These are phyloP conservation scores for Boechera retrofracta DNA, from an alignment of 345 rosid genomes.

Conservation along the genomic window DNA sequence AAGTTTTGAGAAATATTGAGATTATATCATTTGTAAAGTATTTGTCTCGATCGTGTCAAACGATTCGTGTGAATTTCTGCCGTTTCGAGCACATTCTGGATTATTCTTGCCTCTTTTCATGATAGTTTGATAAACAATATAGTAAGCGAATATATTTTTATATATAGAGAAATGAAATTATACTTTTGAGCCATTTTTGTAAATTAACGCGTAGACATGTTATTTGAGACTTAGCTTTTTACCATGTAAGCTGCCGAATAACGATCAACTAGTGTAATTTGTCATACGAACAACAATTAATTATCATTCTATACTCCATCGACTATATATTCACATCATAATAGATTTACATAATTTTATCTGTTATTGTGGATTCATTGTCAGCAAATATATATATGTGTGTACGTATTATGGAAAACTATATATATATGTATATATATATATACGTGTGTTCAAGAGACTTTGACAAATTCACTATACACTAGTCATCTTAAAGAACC, in stretches of 20 bases:
- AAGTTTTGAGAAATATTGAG: background rate
- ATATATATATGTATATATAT: background rate
- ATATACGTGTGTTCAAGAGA: background rate
- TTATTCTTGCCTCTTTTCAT: slow-evolving; percentile 5
- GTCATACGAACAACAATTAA: background rate
- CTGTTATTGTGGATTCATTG: slow-evolving; percentile 1
- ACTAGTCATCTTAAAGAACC: background rate
- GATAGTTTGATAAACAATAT: background rate
- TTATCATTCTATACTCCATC: background rate
- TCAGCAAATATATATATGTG: background rate
- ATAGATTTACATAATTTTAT: background rate
- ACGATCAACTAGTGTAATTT: background rate
- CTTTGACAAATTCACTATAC: background rate
- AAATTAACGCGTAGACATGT: background rate
- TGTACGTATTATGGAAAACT: no score
- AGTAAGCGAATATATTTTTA: background rate
- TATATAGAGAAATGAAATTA: background rate
- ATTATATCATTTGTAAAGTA: slow-evolving; percentile 17
- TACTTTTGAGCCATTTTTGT: background rate
- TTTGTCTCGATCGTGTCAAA: slow-evolving; percentile 29
- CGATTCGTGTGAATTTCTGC: slow-evolving; percentile 3
- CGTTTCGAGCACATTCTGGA: slow-evolving; percentile 24
- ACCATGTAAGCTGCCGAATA: background rate
- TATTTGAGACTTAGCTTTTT: background rate
- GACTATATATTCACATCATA: background rate